phyloP scores from a whole-genome alignment of 2,329 filamentous ascomycete genomes.

The Cercospora sp. region DNA sequence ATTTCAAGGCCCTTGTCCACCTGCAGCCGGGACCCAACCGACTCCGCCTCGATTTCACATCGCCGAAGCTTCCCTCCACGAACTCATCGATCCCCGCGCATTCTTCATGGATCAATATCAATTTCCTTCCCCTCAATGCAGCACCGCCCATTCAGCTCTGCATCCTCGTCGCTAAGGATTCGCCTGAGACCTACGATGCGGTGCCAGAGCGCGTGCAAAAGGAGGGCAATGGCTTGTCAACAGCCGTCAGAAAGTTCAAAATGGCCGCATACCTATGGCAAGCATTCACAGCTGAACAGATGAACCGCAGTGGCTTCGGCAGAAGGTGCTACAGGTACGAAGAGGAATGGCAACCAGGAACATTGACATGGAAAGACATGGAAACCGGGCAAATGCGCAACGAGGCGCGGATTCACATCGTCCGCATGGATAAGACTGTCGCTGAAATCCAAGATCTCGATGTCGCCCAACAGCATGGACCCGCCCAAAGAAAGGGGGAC shows the following conservation, averaged over 20 bases:
- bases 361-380: conserved; percentile 72
- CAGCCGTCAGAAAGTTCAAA: conserved; percentile 83
- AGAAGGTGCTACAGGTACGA: conserved; percentile 86
- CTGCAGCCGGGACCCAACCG: conserved; percentile 89
- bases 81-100: conserved; percentile 69
- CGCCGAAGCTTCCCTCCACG: conserved; percentile 73
- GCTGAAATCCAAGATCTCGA: conserved; percentile 78
- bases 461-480: conserved; percentile 72
- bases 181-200: conserved; percentile 79
- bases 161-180: conserved; percentile 85
- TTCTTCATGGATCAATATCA: conserved; percentile 76
- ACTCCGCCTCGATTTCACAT: conserved; percentile 80
- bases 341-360: conserved; percentile 89
- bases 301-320: conserved; percentile 85
- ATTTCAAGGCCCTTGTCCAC: conserved; percentile 89
- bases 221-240: conserved; percentile 79
- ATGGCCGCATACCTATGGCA: conserved; percentile 98
- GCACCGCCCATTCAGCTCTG: conserved; percentile 85
- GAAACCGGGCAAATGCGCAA: conserved; percentile 75
- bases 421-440: conserved; percentile 79
- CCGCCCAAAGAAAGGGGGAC: conserved; percentile 68
- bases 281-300: conserved; percentile 93
- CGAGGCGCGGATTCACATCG: conserved; percentile 84
- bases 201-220: conserved; percentile 70
- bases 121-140: conserved; percentile 78